A percentile compares a stretch with the other conserved stretches of the same genome.
These are phyloP conservation scores for Ogataea polymorpha DNA, from an alignment of 805 yeast genomes.

Conservation along the genomic window DNA sequence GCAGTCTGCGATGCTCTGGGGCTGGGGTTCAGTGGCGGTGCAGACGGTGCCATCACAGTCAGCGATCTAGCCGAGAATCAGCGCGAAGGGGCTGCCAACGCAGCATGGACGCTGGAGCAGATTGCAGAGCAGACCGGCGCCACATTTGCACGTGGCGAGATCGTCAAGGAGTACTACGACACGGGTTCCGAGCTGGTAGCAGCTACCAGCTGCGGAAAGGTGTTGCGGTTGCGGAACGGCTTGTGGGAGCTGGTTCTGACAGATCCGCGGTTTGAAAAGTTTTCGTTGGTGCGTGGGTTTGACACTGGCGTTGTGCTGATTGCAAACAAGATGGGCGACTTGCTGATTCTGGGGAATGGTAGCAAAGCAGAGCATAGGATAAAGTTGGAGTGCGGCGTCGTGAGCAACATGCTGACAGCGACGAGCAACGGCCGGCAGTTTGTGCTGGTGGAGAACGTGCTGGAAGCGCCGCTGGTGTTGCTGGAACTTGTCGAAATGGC, in stretches of 20 bases:
- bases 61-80: conserved; percentile 45
- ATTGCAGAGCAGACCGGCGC: conserved; percentile 32
- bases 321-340: conserved; percentile 38
- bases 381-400: conserved; percentile 35
- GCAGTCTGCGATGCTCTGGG: conserved; percentile 45
- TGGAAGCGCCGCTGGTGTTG: conserved; percentile 49
- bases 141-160: conserved; percentile 44
- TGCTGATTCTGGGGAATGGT: conserved; percentile 33
- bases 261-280: conserved; percentile 27
- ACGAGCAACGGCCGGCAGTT: conserved; percentile 30
- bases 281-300: conserved; percentile 28
- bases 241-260: conserved; percentile 30
- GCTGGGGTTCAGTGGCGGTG: conserved; percentile 83
- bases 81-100: conserved; percentile 31
- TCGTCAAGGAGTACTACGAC: conserved; percentile 58
- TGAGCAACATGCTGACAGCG: conserved; percentile 45
- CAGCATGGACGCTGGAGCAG: conserved; percentile 32
- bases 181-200: conserved; percentile 44
- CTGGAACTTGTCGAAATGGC: conserved; percentile 31
- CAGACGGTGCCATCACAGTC: conserved; percentile 78
- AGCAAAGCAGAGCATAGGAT: neutral
- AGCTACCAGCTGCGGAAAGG: conserved; percentile 58
- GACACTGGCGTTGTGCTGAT: conserved; percentile 24
- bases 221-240: conserved; percentile 35
- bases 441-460: conserved; percentile 62